phyloP scores from a whole-genome alignment of 2,329 filamentous ascomycete species.

The Aspergillus awamori region DNA sequence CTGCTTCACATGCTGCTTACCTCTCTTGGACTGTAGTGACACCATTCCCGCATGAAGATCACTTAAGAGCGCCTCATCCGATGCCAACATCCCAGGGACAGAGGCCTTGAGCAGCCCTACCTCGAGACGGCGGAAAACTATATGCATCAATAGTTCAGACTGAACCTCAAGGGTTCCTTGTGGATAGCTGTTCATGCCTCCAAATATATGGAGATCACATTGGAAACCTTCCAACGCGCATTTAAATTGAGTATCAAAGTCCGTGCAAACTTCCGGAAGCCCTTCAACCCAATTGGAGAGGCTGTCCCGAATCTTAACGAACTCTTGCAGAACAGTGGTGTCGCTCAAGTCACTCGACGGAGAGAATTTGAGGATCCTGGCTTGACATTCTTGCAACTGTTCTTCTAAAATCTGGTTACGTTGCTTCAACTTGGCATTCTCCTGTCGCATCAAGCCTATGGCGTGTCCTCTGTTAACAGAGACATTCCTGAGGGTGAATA shows the following conservation, averaged over 20 bases:
- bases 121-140: background rate
- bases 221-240: background rate
- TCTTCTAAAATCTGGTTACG: background rate
- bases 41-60: background rate
- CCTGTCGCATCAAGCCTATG: background rate
- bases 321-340: background rate
- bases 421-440: background rate
- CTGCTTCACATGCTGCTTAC: background rate
- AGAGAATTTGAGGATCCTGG: background rate
- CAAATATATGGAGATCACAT: no score
- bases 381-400: background rate
- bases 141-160: background rate
- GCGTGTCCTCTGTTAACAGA: background rate
- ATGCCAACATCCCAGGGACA: background rate
- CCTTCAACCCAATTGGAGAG: slow-evolving; percentile 6
- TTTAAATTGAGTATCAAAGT: background rate
- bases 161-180: background rate
- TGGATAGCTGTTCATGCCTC: background rate
- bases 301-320: background rate
- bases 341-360: slow-evolving; percentile 3
- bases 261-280: slow-evolving; percentile 1
- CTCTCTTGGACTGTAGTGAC: background rate
- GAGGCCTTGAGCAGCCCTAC: background rate
- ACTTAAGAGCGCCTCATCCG: background rate
- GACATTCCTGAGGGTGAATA: background rate